Conservation (phyloP, 1,284 basidiomycete species). For the Psilocybe mexicana region DNA sequence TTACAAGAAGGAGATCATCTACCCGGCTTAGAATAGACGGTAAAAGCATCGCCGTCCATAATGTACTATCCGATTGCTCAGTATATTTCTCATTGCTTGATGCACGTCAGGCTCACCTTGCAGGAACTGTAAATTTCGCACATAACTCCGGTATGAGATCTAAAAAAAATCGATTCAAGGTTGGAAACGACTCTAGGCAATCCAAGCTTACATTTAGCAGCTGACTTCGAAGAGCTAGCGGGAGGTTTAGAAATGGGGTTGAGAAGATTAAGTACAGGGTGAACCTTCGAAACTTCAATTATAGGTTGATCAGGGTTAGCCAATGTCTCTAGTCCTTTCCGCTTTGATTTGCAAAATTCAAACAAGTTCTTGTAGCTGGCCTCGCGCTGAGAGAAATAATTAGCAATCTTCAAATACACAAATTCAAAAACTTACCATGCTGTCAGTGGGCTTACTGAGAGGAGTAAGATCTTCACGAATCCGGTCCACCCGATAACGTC, state of each 20-base stretch:
- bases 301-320: slow-evolving; percentile 67
- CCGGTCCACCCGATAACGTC: slow-evolving; percentile 57
- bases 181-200: background rate
- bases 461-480: slow-evolving; percentile 70
- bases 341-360: slow-evolving; percentile 61
- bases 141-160: slow-evolving; percentile 80
- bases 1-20: slow-evolving; percentile 70
- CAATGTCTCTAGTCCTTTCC: slow-evolving; percentile 62
- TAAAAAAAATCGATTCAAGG: slow-evolving; percentile 25
- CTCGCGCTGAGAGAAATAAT: slow-evolving; percentile 49
- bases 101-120: slow-evolving; percentile 49
- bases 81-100: background rate
- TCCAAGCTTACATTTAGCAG: slow-evolving; percentile 52
- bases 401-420: slow-evolving; percentile 4
- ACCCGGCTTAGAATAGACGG: slow-evolving; percentile 72
- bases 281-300: slow-evolving; percentile 61
- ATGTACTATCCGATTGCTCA: slow-evolving; percentile 43
- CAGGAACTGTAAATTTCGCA: slow-evolving; percentile 68
- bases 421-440: slow-evolving; percentile 48
- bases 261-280: slow-evolving; percentile 55
- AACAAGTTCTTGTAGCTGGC: slow-evolving; percentile 55
- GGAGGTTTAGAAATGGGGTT: slow-evolving; percentile 44
- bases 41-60: slow-evolving; percentile 64
- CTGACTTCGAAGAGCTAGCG: slow-evolving; percentile 36
- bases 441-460: slow-evolving; percentile 66